Conservation (phyloP, 2,329 filamentous ascomycete genomes). For the Microdochium trichocladiopsis region DNA sequence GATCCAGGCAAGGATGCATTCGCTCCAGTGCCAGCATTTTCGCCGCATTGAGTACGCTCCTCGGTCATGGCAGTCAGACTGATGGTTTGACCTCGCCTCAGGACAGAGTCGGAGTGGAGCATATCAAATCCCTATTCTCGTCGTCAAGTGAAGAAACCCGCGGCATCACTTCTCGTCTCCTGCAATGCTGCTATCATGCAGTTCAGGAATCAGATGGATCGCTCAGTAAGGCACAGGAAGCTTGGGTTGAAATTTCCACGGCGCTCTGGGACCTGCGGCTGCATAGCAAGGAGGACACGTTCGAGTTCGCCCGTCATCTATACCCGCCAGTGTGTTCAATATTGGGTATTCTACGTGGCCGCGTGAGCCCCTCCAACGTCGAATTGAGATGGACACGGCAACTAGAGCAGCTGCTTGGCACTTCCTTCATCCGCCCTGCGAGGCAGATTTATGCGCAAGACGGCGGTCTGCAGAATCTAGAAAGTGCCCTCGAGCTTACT, state of each 20-base stretch:
- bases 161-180: conserved; percentile 34
- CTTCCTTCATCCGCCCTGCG: conserved; percentile 44
- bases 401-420: conserved; percentile 40
- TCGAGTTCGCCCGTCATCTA: conserved; percentile 40
- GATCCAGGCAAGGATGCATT: conserved; percentile 31
- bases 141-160: conserved; percentile 39
- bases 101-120: conserved; percentile 47
- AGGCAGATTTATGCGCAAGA: conserved; percentile 37
- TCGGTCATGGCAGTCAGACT: conserved; percentile 34
- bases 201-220: conserved; percentile 23
- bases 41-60: conserved; percentile 33
- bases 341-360: conserved; percentile 29
- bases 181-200: conserved; percentile 35
- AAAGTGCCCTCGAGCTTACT: conserved; percentile 31
- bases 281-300: conserved; percentile 37
- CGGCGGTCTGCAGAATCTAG: conserved; percentile 31
- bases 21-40: conserved; percentile 41
- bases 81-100: conserved; percentile 21
- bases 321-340: conserved; percentile 31
- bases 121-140: conserved; percentile 50
- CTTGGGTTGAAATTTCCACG: conserved; percentile 39
- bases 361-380: conserved; percentile 10
- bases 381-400: conserved; percentile 34
- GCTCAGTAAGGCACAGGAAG: conserved; percentile 26
- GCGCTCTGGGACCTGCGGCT: conserved; percentile 47